Evolutionary conservation across 225 moss, liverwort and hornwort species (phyloP).

Genomic region (Anthoceros angustus): DNA sequence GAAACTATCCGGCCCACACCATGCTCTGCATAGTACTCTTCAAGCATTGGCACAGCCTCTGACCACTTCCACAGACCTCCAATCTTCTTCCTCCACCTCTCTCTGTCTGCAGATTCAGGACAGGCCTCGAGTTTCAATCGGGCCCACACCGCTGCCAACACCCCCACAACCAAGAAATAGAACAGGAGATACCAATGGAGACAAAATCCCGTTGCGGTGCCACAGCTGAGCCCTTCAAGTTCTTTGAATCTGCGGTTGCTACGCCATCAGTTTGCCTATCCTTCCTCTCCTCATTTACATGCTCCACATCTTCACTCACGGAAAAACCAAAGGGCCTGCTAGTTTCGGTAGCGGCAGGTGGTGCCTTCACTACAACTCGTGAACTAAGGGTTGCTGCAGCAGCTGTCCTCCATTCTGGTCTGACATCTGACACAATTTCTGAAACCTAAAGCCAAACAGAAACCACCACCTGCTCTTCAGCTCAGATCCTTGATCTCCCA

Average conservation of each 20-base stretch:
- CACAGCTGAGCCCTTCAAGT: background rate
- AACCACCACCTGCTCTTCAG: conserved; percentile 9
- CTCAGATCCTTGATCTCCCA: background rate
- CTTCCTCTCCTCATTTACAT: background rate
- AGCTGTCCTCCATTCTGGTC: conserved; percentile 37
- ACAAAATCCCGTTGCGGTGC: background rate
- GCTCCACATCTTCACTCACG: conserved; percentile 7
- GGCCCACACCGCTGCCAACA: background rate
- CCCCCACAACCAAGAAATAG: background rate
- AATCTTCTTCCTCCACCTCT: conserved; percentile 35
- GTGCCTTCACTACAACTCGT: conserved; percentile 14
- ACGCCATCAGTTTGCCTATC: background rate
- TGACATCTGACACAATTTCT: conserved; percentile 33
- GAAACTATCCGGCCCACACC: conserved; percentile 26
- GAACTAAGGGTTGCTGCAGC: conserved; percentile 34
- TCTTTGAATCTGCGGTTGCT: background rate
- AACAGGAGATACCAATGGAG: background rate
- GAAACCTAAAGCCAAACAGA: conserved; percentile 23
- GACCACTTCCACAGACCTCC: conserved; percentile 46
- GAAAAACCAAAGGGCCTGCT: conserved; percentile 24
- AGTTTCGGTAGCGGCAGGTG: conserved; percentile 12
- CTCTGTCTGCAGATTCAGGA: conserved; percentile 19
- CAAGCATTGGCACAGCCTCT: conserved; percentile 35
- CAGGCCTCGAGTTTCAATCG: background rate
- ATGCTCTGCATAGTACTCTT: conserved; percentile 26